Evolutionary conservation across 2,329 filamentous ascomycete genomes (phyloP).

Genomic region (Curvularia verruculosa): DNA sequence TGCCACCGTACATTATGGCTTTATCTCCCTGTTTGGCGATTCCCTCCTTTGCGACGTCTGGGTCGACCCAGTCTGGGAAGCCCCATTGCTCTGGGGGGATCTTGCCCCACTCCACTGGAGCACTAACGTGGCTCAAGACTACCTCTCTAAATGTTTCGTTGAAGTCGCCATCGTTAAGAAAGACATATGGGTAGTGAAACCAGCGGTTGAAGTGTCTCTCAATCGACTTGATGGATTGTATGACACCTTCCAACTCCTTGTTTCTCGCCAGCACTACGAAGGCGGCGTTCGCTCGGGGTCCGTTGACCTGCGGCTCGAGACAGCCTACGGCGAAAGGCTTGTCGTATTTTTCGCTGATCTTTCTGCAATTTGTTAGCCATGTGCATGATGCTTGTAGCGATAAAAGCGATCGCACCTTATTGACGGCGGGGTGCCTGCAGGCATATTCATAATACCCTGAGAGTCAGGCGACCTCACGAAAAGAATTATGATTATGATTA

Average conservation of each 20-base stretch:
- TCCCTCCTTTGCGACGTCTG: conserved; percentile 91
- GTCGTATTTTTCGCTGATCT: conserved; percentile 96
- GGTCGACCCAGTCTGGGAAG: conserved; percentile 94
- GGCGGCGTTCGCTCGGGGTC: conserved; percentile 87
- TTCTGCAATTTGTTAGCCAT: conserved; percentile 60
- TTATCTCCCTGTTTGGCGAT: conserved; percentile 96
- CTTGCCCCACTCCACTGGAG: conserved; percentile 87
- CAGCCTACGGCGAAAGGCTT: conserved; percentile 95
- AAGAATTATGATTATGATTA: conserved; percentile 87
- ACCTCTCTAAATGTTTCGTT: conserved; percentile 91
- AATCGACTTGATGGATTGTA: conserved; percentile 96
- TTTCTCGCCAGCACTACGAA: conserved; percentile 96
- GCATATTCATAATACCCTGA: conserved; percentile 81
- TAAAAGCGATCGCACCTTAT: conserved; percentile 70
- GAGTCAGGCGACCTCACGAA: conserved; percentile 88
- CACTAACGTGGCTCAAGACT: conserved; percentile 88
- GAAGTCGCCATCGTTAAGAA: conserved; percentile 97
- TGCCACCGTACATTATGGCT: conserved; percentile 98
- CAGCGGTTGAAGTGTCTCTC: conserved; percentile 99
- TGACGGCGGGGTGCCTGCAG: conserved; percentile 82
- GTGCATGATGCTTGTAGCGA: not conserved
- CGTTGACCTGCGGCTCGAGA: conserved; percentile 74
- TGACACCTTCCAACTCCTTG: conserved; percentile 92
- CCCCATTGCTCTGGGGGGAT: conserved; percentile 93
- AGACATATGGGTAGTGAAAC: conserved; percentile 98